Base-by-base conservation (phyloP, 257 asterid genomes). In the Solanum megistacrolobum region DNA sequence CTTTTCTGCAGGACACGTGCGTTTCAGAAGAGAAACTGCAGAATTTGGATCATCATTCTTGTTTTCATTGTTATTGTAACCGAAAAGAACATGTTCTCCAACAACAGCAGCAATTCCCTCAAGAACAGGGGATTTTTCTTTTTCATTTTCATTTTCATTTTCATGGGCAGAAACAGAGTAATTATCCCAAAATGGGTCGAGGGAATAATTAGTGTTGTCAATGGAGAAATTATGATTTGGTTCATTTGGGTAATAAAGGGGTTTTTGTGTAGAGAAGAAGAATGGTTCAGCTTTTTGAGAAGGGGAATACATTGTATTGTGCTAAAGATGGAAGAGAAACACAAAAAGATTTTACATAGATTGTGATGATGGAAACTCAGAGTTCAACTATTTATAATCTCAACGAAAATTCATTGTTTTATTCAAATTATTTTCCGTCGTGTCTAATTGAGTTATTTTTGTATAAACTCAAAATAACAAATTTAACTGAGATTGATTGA, bases 51-150 rank as follows among this genome's bases (percentile, higher is more conserved):
- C 55, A 62, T 46, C 38, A 31, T 34, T 14, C 31, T 38, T 84
- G 6, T 38, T 34, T 20, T 60, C 62, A 12, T 65, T 8, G 25
- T 60, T 68, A 7, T 41, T 68, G 8, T 52, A 6, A 9, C 98
- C 98, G 29, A 87, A 95, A 35, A 95, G 97, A 62, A 95, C 91
- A 55, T 86, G 94, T 66, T 93, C 97, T 2, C 98, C 98, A 31
- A 96, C 98, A 32, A 96, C 92, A 20, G 98, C 98, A 23, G 93
- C 98, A 5, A 96, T 94, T 9, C 98, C 98, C 89, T 96, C 98
- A 8, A 96, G 98, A 83, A 88, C 93, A 18, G 91, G 88, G 52
- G 83, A 52, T 48, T 48, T 52, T 36, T 39, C 48, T 2, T 69
- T 72, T 10, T 48, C 7, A 3, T n/a, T 89, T 89, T 21, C 11